Evolutionary conservation across 495 filamentous ascomycete species (phyloP), one percentile per base, ranked within the genome.

Genomic region (Halenospora varia): DNA sequence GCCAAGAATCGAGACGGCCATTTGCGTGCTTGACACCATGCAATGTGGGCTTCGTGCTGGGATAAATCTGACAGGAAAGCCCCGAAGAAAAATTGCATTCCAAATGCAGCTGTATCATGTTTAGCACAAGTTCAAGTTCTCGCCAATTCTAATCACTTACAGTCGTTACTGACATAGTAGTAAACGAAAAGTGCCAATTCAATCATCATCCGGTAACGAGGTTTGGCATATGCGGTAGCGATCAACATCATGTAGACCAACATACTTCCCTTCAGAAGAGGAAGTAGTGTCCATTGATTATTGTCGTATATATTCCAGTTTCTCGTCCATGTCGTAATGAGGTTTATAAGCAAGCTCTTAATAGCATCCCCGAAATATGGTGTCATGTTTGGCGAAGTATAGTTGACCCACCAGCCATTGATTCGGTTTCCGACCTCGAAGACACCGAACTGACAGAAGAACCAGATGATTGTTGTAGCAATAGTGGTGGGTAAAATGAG

Each of bases 271-370:
- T 79, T 77, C 25, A 88, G 67, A 45, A 88, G 63, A 1, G 81
- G 84, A n/a, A 83, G 66, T 35, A 88, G 61, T 3, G 85, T 84
- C 85, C 85, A 88, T 62, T 86, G 83, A 48, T 86, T 82, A 24
- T 77, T 78, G 60, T 87, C 85, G 60, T 85, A 88, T 17, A 72
- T 68, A 67, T 83, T 84, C 55, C 71, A 76, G 3, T 76, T 76
- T n/a, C 68, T 75, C 10, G 80, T 80, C 84, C 84, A 88, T 1
- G 77, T 81, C 19, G 69, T 72, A 15, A 82, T 68, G 51, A 82
- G 73, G 58, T 77, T 79, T 51, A 72, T 62, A 48, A 80, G 71
- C 47, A 85, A 64, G 18, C 60, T 35, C 40, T 55, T 53, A 19
- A 75, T 53, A 44, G 73, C 61, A 48, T 69, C 58, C 48, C 72